These are phyloP conservation scores for Pleurotus salmoneostramineus DNA, from an alignment of 768 basidiomycete genomes.

Conservation along the genomic window DNA sequence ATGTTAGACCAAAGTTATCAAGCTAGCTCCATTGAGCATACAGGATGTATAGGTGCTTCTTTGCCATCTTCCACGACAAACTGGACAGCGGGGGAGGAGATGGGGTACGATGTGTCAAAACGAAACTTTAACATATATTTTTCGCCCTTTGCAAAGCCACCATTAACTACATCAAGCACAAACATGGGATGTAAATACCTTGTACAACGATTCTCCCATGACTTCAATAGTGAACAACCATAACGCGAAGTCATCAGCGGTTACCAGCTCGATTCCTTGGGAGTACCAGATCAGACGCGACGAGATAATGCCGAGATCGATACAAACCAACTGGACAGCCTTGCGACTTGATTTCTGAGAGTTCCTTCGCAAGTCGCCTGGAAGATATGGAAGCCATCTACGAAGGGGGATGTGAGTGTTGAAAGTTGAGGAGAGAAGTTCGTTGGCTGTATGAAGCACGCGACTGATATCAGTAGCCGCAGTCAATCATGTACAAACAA, in stretches of 20 bases:
- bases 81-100: slow-evolving; percentile 83
- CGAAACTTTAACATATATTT: slow-evolving; percentile 76
- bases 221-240: slow-evolving; percentile 83
- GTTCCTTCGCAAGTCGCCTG: slow-evolving; percentile 67
- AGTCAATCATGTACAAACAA: neutral
- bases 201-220: slow-evolving; percentile 78
- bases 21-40: slow-evolving; percentile 22
- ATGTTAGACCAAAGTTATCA: slow-evolving; percentile 8
- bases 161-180: neutral
- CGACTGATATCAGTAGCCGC: neutral
- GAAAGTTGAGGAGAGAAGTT: neutral
- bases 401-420: neutral
- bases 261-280: slow-evolving; percentile 67
- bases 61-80: slow-evolving; percentile 67
- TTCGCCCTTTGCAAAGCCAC: slow-evolving; percentile 51
- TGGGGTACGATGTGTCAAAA: slow-evolving; percentile 81
- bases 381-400: slow-evolving; percentile 61
- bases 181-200: slow-evolving; percentile 36
- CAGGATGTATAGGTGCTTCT: slow-evolving; percentile 77
- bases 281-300: neutral
- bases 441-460: neutral
- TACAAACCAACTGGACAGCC: slow-evolving; percentile 62
- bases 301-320: neutral
- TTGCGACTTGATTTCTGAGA: slow-evolving; percentile 60
- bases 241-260: slow-evolving; percentile 72